Conservation (phyloP, 805 yeast species). For the Wickerhamomyces sydowiorum region DNA sequence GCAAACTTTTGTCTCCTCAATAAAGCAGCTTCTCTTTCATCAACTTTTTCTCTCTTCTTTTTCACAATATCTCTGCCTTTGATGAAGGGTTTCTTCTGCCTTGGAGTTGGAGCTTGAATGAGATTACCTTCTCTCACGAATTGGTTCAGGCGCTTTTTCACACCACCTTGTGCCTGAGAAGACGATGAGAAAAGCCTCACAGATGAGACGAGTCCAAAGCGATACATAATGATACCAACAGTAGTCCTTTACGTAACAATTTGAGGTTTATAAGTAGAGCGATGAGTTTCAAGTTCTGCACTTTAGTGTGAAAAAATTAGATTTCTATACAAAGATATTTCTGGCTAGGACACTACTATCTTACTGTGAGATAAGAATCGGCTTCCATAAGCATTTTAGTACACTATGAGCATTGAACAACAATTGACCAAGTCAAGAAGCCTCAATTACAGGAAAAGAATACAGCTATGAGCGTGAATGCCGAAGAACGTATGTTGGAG, state of each 20-base stretch:
- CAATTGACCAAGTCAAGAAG: no score
- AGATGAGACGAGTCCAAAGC: background rate
- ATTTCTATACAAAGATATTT: background rate
- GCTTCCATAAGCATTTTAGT: no score
- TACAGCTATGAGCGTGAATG: no score
- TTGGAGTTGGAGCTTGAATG: background rate
- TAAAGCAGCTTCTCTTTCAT: background rate
- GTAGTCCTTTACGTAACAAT: background rate
- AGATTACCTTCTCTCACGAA: background rate
- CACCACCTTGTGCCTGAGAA: background rate
- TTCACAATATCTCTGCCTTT: background rate
- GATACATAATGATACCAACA: background rate
- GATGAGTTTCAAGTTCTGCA: background rate
- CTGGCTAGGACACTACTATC: no score
- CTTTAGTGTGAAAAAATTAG: background rate
- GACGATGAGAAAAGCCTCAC: background rate
- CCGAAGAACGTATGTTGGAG: background rate
- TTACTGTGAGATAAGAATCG: no score
- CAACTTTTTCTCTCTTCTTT: background rate
- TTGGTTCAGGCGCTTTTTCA: background rate
- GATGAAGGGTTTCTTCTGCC: background rate
- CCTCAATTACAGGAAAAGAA: no score
- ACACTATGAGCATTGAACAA: no score
- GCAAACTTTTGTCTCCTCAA: conserved; percentile 19
- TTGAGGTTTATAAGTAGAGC: background rate